phyloP scores from a whole-genome alignment of 352 stramenopile species.

The Aphanomyces astaci region DNA sequence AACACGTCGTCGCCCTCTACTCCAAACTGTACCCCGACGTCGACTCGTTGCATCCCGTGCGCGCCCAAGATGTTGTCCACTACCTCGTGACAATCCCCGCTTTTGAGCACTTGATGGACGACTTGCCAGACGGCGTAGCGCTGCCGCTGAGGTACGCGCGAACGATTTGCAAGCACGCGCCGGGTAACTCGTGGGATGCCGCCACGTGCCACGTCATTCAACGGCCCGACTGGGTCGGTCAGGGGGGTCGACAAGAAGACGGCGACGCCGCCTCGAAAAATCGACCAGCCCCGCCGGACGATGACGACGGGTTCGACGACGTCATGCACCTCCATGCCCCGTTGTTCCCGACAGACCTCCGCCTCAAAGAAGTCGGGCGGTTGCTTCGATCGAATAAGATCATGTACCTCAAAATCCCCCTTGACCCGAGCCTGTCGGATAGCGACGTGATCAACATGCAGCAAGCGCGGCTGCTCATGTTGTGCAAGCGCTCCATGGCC shows the following conservation, averaged over 20 bases:
- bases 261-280: conserved; percentile 22
- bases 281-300: conserved; percentile 24
- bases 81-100: neutral
- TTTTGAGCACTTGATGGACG: neutral
- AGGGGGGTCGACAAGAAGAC: neutral
- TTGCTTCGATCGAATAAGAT: conserved; percentile 67
- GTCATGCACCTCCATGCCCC: conserved; percentile 44
- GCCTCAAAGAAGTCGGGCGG: conserved; percentile 73
- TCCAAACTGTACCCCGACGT: neutral
- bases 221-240: neutral
- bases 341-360: conserved; percentile 60
- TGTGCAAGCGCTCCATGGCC: conserved; percentile 92
- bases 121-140: neutral
- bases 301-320: conserved; percentile 54
- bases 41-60: neutral
- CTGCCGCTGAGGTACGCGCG: neutral
- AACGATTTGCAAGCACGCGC: neutral
- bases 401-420: conserved; percentile 64
- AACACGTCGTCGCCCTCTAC: conserved; percentile 3
- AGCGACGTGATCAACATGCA: conserved; percentile 80
- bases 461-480: conserved; percentile 89
- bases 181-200: neutral
- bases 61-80: neutral
- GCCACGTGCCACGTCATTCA: neutral
- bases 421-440: conserved; percentile 52